phyloP scores from a whole-genome alignment of 2,329 filamentous ascomycete genomes.

The Cytospora schulzeri region DNA sequence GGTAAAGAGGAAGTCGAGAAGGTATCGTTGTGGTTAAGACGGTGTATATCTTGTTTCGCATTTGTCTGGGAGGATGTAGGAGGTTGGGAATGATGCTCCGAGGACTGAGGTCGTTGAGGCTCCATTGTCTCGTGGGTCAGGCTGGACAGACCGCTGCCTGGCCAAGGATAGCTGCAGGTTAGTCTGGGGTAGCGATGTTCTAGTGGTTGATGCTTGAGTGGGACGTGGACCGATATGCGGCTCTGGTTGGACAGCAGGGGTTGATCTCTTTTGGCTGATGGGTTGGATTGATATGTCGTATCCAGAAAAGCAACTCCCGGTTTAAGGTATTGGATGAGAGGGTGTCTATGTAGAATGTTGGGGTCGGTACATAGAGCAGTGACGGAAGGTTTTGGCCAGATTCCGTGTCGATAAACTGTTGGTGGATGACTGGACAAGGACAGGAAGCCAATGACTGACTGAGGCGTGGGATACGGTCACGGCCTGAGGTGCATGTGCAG shows the following conservation, averaged over 20 bases:
- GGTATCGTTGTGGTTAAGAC: slow-evolving; percentile 10
- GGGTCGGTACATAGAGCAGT: not conserved
- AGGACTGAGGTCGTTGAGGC: slow-evolving; percentile 17
- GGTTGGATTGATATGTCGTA: not conserved
- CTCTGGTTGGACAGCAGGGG: slow-evolving; percentile 18
- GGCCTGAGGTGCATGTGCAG: slow-evolving; percentile 1
- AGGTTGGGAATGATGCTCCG: slow-evolving; percentile 14
- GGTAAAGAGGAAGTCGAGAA: slow-evolving; percentile 10
- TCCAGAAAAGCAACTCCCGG: not conserved
- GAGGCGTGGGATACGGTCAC: not conserved
- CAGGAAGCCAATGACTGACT: not conserved
- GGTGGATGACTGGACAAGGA: not conserved
- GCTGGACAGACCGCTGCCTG: slow-evolving; percentile 26
- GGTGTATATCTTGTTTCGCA: slow-evolving; percentile 5
- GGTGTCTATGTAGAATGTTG: not conserved
- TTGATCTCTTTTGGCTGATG: slow-evolving; percentile 9
- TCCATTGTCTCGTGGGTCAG: slow-evolving; percentile 23
- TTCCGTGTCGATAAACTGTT: not conserved
- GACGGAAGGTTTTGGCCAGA: not conserved
- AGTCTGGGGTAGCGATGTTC: slow-evolving; percentile 8
- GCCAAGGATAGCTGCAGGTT: slow-evolving; percentile 22
- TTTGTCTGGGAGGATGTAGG: slow-evolving; percentile 9
- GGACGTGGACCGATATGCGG: slow-evolving; percentile 20
- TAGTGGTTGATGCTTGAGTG: slow-evolving; percentile 17
- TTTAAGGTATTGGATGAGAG: not conserved